Conservation (phyloP, 139 green algal genomes). For the Tetraselmis chui region DNA sequence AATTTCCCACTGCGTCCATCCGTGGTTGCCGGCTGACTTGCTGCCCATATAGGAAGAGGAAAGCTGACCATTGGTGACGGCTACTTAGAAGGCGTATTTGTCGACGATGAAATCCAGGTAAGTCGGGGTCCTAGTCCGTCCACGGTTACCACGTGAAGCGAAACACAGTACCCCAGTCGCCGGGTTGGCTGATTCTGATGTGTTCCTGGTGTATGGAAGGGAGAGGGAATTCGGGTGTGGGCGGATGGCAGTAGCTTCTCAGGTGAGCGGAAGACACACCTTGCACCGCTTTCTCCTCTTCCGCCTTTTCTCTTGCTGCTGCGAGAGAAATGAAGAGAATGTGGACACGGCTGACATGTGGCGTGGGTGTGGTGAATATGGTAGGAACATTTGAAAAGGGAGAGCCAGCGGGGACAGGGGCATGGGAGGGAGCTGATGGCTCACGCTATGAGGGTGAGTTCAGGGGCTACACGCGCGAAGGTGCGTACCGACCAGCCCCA, state of each 20-base stretch:
- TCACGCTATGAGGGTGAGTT: neutral
- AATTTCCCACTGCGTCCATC: too few species aligned
- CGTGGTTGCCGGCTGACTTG: too few species aligned
- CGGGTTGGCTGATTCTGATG: too few species aligned
- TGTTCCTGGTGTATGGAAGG: neutral
- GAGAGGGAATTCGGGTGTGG: neutral
- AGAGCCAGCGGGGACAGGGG: neutral
- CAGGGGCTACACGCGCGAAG: neutral
- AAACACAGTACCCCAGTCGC: too few species aligned
- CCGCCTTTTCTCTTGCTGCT: neutral
- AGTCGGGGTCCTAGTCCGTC: too few species aligned
- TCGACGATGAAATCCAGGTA: neutral
- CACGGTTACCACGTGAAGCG: neutral
- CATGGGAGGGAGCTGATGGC: neutral
- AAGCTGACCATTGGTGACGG: neutral
- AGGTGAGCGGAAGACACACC: neutral
- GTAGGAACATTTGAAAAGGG: neutral
- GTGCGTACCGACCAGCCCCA: too few species aligned
- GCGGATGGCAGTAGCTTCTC: neutral
- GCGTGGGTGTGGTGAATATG: too few species aligned
- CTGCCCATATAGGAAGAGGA: too few species aligned
- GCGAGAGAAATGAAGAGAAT: too few species aligned
- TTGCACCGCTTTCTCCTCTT: neutral
- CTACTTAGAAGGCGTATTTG: neutral
- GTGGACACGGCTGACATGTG: too few species aligned